Percentiles rank a stretch among this genome's conserved stretches.
phyloP scores from a whole-genome alignment of 768 basidiomycete species.

The Leccinum subgranulosum region DNA sequence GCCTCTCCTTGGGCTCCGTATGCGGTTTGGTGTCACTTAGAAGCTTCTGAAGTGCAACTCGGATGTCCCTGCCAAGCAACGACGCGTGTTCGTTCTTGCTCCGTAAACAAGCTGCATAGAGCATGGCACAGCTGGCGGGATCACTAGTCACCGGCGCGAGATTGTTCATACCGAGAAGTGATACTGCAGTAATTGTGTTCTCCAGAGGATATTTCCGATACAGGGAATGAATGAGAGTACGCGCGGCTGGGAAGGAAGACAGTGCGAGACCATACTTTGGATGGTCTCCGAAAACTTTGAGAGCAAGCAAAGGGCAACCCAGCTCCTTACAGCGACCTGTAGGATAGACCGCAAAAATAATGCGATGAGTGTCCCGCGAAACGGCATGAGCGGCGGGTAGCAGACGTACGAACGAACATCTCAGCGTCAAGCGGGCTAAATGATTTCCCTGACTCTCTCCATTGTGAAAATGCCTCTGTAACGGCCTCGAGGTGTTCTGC shows the following conservation, averaged over 20 bases:
- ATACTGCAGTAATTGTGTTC: constrained; percentile 46
- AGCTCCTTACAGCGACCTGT: constrained; percentile 64
- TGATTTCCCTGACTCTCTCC: constrained; percentile 42
- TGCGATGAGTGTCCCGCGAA: neutral
- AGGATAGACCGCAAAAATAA: neutral
- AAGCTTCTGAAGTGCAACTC: constrained; percentile 39
- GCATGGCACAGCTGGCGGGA: constrained; percentile 52
- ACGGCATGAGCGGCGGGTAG: neutral
- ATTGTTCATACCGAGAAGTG: constrained; percentile 52
- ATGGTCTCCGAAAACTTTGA: constrained; percentile 60
- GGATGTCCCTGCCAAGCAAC: constrained; percentile 40
- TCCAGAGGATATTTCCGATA: constrained; percentile 45
- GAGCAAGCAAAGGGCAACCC: constrained; percentile 50
- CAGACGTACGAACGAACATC: constrained; percentile 52
- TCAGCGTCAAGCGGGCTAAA: constrained; percentile 42
- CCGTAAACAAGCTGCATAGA: constrained; percentile 54
- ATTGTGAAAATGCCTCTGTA: constrained; percentile 45
- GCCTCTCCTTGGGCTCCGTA: constrained; percentile 17
- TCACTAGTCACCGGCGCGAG: constrained; percentile 55
- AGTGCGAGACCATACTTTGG: constrained; percentile 58
- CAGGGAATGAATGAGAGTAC: constrained; percentile 55
- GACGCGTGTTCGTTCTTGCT: constrained; percentile 39
- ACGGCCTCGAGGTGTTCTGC: constrained; percentile 48
- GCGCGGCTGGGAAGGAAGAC: constrained; percentile 46
- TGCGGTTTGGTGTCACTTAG: constrained; percentile 18